phyloP scores from a whole-genome alignment of 1,284 basidiomycete species.

The Ceratobasidium sp. region DNA sequence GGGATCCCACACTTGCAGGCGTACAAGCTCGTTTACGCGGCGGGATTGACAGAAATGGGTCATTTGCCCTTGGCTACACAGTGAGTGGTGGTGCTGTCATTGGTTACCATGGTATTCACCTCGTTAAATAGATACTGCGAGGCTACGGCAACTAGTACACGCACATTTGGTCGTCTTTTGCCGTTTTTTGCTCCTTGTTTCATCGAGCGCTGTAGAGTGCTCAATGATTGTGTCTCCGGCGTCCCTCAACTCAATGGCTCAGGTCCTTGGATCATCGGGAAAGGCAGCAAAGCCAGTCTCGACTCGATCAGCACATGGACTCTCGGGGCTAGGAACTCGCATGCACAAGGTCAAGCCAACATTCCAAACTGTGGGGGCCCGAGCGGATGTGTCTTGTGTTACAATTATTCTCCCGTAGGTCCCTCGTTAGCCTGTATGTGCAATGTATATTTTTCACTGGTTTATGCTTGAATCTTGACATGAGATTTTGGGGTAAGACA shows the following conservation, averaged over 20 bases:
- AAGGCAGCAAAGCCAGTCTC: conserved; percentile 88
- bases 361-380: no score
- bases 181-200: conserved; percentile 78
- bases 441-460: no score
- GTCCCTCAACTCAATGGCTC: conserved; percentile 79
- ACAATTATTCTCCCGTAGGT: no score
- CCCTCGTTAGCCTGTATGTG: no score
- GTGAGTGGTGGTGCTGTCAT: conserved; percentile 60
- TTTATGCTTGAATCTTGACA: no score
- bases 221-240: conserved; percentile 86
- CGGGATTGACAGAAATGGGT: conserved; percentile 83
- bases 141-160: conserved; percentile 81
- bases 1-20: conserved; percentile 91
- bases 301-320: conserved; percentile 95
- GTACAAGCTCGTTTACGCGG: conserved; percentile 87
- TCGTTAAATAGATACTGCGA: conserved; percentile 84
- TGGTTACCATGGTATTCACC: conserved; percentile 22
- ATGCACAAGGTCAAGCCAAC: no score
- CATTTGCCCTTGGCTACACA: conserved; percentile 78
- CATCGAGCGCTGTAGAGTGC: conserved; percentile 81
- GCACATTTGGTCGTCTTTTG: conserved; percentile 67
- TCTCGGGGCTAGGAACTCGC: no score
- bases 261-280: conserved; percentile 84
- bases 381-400: no score
- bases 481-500: no score